Percentiles rank a stretch among this genome's conserved stretches.
Conservation (phyloP, 352 stramenopile species). For the Phytopythium ostracodes region DNA sequence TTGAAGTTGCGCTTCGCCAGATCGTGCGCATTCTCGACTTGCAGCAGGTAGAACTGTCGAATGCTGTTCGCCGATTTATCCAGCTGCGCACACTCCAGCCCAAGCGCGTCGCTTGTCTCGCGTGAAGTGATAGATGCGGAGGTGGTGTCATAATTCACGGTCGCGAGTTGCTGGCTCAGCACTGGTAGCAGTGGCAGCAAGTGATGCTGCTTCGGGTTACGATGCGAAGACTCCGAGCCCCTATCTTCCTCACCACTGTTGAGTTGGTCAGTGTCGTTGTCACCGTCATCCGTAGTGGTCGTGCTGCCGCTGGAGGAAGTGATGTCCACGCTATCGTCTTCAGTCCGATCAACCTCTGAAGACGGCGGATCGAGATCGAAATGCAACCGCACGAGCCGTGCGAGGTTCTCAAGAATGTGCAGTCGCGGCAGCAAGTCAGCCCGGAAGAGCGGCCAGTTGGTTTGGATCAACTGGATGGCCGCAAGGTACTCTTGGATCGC, state of each 20-base stretch:
- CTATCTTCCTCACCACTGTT: background rate
- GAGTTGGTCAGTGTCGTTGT: no score
- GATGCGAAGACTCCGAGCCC: background rate
- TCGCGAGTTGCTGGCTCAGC: conserved; percentile 24
- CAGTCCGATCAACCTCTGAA: no score
- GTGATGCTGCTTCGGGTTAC: conserved; percentile 37
- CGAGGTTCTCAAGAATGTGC: conserved; percentile 66
- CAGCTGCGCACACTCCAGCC: conserved; percentile 31
- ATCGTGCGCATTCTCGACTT: conserved; percentile 25
- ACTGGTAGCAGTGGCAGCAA: conserved; percentile 36
- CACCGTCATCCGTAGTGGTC: background rate
- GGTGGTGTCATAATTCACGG: conserved; percentile 5
- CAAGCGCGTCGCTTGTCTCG: conserved; percentile 15
- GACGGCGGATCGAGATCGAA: background rate
- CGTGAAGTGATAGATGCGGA: conserved; percentile 2
- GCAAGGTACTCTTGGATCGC: conserved; percentile 57
- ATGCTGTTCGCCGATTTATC: conserved; percentile 28
- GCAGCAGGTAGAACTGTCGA: conserved; percentile 39
- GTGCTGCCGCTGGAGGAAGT: background rate
- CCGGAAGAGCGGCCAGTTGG: conserved; percentile 58
- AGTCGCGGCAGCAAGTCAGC: conserved; percentile 65
- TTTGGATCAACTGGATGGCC: conserved; percentile 34
- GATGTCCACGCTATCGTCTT: background rate
- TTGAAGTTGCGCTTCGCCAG: conserved; percentile 5
- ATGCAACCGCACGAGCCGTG: conserved; percentile 19